Conservation (phyloP, 2,329 filamentous ascomycete species). For the Epichloe glyceriae region DNA sequence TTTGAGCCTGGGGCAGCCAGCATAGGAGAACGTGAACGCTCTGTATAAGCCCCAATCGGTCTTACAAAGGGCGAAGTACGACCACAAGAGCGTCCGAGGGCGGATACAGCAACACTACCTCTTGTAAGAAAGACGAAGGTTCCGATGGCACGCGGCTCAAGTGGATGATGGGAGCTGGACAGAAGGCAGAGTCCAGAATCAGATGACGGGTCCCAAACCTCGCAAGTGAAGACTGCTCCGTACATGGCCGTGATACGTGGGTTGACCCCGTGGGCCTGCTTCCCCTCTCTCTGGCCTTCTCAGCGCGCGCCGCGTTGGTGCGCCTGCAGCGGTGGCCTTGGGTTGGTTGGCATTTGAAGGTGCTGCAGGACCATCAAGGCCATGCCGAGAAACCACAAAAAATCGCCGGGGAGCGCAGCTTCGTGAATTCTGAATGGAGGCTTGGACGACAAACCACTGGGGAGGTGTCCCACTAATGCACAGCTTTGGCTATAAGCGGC, state of each 20-base stretch:
- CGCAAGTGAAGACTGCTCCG: not conserved
- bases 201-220: not conserved
- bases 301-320: constrained; percentile 4
- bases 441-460: not conserved
- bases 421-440: not conserved
- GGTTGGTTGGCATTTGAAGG: constrained; percentile 6
- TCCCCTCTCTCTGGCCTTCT: constrained; percentile 6
- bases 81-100: not conserved
- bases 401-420: too few species aligned
- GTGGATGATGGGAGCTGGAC: not conserved
- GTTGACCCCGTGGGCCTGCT: constrained; percentile 2
- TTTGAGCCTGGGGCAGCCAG: not conserved
- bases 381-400: too few species aligned
- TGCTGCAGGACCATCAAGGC: constrained; percentile 6
- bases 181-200: not conserved
- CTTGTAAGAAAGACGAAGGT: constrained; percentile 5
- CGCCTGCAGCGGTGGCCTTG: constrained; percentile 1
- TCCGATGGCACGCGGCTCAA: constrained; percentile 3
- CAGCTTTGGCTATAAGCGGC: not conserved
- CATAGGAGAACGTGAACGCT: not conserved
- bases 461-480: not conserved
- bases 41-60: constrained; percentile 1
- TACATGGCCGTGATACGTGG: constrained; percentile 4
- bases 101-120: constrained; percentile 1
- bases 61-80: not conserved